Base-by-base conservation (phyloP, 192 early-diverging fungal species). In the Umbelopsis ramanniana region DNA sequence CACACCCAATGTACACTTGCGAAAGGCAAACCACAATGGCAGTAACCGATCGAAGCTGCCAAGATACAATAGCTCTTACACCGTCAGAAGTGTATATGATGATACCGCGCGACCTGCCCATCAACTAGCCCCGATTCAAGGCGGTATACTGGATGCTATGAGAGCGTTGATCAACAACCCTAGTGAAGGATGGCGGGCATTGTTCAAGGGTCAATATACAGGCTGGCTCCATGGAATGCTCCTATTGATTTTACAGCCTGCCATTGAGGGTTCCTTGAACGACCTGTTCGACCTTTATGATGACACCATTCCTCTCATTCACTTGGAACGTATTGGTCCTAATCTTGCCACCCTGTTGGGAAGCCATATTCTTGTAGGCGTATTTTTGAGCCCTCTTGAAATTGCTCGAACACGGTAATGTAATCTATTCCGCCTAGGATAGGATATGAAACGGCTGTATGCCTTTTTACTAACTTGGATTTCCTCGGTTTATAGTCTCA, bases 221-320 rank as follows among this genome's bases (percentile, higher is more conserved):
- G 84, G 82, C 52, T 95, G 94, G 89, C 6, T 86, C 0, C 92
- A 91, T 72, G 87, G 90, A 54, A 87, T 92, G 76, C 69, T 91
- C 46, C 88, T 89, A 60, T 72, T 89, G 8, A 72, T 89, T 35
- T 68, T 94, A 38, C 93, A 95, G 74, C 94, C 96, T 17, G 83
- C 88, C 11, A 68, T 97, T 46, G 95, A 98, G 74, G 91, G 91
- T n/a, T 70, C 82, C 21, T 72, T 97, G 50, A 97, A 97, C 79
- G 97, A 97, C 72, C 76, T 88, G 10, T 92, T 97, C 54, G 93
- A 91, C 52, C 81, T 96, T 8, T 93, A 92, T 72, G 97, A 97
- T 60, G 93, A 93, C 69, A 85, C 83, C 66, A 88, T 86, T 78
- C 92, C 91, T 46, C 82, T 81, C 71, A 84, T 85, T 15, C 86